Base-by-base conservation (phyloP, 352 stramenopile genomes). In the Pythium pyrilobum region DNA sequence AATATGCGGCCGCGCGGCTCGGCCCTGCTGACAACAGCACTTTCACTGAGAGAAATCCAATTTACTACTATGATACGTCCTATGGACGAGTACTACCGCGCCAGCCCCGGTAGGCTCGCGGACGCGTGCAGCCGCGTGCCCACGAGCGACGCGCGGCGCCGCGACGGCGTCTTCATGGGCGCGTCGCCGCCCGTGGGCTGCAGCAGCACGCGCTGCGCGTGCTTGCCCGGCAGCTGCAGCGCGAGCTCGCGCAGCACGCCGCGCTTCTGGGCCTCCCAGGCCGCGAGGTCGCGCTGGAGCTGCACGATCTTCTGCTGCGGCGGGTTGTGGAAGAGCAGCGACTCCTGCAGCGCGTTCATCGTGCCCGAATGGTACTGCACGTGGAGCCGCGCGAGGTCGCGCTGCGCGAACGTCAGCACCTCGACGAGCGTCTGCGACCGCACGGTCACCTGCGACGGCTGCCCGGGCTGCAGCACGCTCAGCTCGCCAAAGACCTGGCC, bases 321-420 rank as follows among this genome's bases (percentile, higher is more conserved):
- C 11, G 79, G 79, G 57, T 89, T 89, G 69, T 89, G 79, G 64
- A 87, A 89, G 18, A 87, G 66, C 33, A 89, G 63, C 45, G 79
- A 89, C 33, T 80, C 75, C 58, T 89, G 79, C 36, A 89, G 60
- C 37, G 79, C 74, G 50, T 89, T 89, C 79, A 89, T 87, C 11
- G 74, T 77, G 42, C 76, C 71, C 48, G 72, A 85, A 60, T 83
- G 65, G 47, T 84, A 89, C 69, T 89, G 78, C 37, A 89, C 64
- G 18, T 72, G 67, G 9, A 89, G 67, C 56, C 67, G 52, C 25
- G 71, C 70, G 15, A 89, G 53, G 21, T 82, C 72, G 34, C 71
- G 52, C 42, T 81, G 65, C 27, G 76, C 51, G 13, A 89, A 72
- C 42, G 84, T 71, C 3, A 89, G 66, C 43, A 85, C 60, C 60